Conservation (phyloP, 2,329 filamentous ascomycete species). For the Epichloe gansuensis region DNA sequence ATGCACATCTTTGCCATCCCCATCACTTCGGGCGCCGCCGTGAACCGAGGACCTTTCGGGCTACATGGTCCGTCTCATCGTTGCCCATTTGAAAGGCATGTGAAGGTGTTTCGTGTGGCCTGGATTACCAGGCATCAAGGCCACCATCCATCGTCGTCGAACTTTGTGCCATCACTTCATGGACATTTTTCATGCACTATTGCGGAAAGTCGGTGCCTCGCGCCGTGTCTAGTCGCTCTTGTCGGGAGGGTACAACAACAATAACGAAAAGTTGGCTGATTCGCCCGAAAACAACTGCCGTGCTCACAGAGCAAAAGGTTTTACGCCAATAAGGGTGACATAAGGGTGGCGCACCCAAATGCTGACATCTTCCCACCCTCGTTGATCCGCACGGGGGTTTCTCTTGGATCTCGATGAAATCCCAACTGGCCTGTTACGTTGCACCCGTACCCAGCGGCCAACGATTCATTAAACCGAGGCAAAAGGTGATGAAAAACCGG, state of each 20-base stretch:
- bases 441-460: neutral
- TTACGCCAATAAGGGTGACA: too few relatives aligned
- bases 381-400: neutral
- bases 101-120: neutral
- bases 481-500: neutral
- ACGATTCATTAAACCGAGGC: too few relatives aligned
- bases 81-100: neutral
- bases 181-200: neutral
- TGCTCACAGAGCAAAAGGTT: neutral
- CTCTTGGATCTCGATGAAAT: neutral
- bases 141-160: neutral
- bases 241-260: neutral
- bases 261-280: neutral
- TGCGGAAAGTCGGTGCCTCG: neutral
- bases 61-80: neutral
- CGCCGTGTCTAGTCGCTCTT: neutral
- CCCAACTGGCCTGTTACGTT: neutral
- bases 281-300: neutral
- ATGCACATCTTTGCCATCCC: too few relatives aligned
- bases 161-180: neutral
- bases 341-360: neutral
- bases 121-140: neutral
- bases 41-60: too few relatives aligned
- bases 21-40: too few relatives aligned
- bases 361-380: neutral